phyloP scores from a whole-genome alignment of 768 basidiomycete genomes.

The Agrocybe chaxingu region DNA sequence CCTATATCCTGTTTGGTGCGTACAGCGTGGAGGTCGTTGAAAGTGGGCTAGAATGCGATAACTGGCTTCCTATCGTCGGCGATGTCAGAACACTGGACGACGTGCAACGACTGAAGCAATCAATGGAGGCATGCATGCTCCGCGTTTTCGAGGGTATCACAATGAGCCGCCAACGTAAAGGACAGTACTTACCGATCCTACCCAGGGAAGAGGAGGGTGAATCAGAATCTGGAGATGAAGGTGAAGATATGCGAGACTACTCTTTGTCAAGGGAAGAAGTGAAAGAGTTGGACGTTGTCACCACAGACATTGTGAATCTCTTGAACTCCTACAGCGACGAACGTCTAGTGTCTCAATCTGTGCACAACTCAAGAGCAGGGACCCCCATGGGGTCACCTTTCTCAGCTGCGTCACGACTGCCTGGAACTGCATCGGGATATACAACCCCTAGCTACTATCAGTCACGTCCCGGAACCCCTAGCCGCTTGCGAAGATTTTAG shows the following conservation, averaged over 20 bases:
- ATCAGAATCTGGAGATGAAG: constrained; percentile 61
- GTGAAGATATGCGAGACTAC: constrained; percentile 39
- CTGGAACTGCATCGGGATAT: constrained; percentile 49
- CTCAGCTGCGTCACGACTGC: constrained; percentile 31
- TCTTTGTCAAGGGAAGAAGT: constrained; percentile 68
- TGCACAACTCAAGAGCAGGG: constrained; percentile 60
- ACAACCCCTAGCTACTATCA: constrained; percentile 48
- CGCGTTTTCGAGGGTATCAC: constrained; percentile 88
- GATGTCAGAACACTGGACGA: constrained; percentile 74
- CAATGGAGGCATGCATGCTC: constrained; percentile 82
- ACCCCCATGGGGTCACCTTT: constrained; percentile 59
- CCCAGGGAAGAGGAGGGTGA: constrained; percentile 47
- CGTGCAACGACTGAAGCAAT: constrained; percentile 72
- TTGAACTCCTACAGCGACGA: constrained; percentile 72
- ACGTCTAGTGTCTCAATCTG: constrained; percentile 52
- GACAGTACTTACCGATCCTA: constrained; percentile 27
- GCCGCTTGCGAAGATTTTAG: constrained; percentile 42
- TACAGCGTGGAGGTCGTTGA: constrained; percentile 68
- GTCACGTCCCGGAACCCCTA: constrained; percentile 67
- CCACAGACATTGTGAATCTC: constrained; percentile 69
- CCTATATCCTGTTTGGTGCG: constrained; percentile 89
- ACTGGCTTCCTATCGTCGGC: constrained; percentile 84
- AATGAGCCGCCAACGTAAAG: constrained; percentile 35
- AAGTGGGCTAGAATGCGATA: constrained; percentile 81
- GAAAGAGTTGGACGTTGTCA: constrained; percentile 71